Evolutionary conservation across 2,329 filamentous ascomycete species (phyloP), one percentile per base, ranked within the genome.

Genomic region (Penicillium sp.): DNA sequence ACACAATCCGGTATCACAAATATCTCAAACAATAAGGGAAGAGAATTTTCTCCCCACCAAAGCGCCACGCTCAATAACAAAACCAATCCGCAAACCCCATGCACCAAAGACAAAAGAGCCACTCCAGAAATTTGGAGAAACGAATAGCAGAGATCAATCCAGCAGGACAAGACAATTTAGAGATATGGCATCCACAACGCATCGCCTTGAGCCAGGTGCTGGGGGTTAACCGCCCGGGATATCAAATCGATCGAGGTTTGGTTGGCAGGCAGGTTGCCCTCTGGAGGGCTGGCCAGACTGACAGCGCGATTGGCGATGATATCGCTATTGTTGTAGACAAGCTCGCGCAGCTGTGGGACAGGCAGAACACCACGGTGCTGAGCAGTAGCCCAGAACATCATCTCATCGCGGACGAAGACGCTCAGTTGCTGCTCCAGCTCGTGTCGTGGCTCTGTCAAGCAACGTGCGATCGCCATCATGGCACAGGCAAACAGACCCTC

Each of bases 131-230:
- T 41, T 48, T 21, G 15, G 24, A 31, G 24, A 48, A 23, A 51
- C 18, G 16, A 56, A 41, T 49, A 42, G 48, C 48, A 42, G 23
- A 45, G 42, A 45, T 49, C 18, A 55, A 53, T 24, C 21, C 21
- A 54, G 52, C 56, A 59, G 53, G 54, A 52, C 52, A 54, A n/a
- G 47, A 49, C 23, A 46, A 24, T 29, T 67, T 61, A 97, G 68
- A 97, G 77, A 77, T 95, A 99, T 23, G 90, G 87, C 93, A 97
- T 97, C 91, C 94, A 99, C 64, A 99, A 76, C 53, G 92, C 86
- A 79, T 99, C 94, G 66, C 89, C 92, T 73, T 89, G 84, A 42
- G 88, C 87, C 73, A 99, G 73, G 70, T 94, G 91, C 76, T 89
- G 85, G 1, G 94, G 94, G 74, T 96, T 95, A 15, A 95, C 92